Evolutionary conservation across 2,329 filamentous ascomycete species (phyloP).

Genomic region (Emmonsiellopsis sp.): DNA sequence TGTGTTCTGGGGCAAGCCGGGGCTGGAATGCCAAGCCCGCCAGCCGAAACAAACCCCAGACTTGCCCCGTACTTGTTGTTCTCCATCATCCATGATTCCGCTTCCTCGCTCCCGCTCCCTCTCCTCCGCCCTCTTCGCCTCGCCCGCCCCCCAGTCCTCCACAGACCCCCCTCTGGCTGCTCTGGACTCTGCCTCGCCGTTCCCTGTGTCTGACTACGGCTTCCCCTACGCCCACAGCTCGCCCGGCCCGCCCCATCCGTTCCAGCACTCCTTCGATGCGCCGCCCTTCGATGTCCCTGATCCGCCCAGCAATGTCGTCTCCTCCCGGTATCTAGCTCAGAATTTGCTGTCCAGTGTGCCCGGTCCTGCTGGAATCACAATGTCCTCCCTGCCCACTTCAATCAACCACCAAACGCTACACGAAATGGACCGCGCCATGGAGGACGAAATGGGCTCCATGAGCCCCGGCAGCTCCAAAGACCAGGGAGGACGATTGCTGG

Average conservation of each 20-base stretch:
- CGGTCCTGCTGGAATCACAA: not conserved
- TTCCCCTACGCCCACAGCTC: not conserved
- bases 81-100: not conserved
- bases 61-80: not conserved
- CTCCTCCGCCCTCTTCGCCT: not conserved
- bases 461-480: slow-evolving; percentile 1
- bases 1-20: too few species aligned
- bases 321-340: not conserved
- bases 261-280: not conserved
- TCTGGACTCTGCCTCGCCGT: not conserved
- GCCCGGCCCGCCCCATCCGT: not conserved
- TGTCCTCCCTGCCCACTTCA: not conserved
- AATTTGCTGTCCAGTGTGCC: not conserved
- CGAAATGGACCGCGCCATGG: not conserved
- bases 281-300: not conserved
- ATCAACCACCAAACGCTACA: not conserved
- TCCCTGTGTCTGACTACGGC: not conserved
- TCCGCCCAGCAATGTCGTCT: not conserved
- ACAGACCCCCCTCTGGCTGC: not conserved
- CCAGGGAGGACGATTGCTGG: not conserved
- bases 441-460: not conserved
- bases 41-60: not conserved
- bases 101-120: not conserved
- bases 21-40: not conserved
- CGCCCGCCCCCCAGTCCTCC: not conserved